phyloP scores from a whole-genome alignment of 345 rosid species.

The Acer saccharum region DNA sequence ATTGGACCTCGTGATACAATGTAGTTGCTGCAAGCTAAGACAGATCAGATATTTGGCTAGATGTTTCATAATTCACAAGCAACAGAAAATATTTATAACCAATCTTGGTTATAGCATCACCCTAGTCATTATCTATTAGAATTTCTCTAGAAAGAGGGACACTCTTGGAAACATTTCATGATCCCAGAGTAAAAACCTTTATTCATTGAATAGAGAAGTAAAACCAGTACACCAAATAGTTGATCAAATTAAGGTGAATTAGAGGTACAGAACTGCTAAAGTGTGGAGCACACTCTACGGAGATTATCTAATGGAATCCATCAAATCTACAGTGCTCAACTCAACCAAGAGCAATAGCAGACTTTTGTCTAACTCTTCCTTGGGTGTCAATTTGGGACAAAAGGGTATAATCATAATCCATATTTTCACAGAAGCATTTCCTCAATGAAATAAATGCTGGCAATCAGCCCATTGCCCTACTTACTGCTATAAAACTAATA shows the following conservation, averaged over 20 bases:
- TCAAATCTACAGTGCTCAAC: too few species aligned
- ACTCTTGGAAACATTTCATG: background rate
- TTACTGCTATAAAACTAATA: background rate
- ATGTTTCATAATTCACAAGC: background rate
- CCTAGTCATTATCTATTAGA: background rate
- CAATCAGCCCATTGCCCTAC: too few species aligned
- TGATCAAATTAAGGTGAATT: background rate
- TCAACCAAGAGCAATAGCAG: too few species aligned
- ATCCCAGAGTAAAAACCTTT: background rate
- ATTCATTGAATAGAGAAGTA: background rate
- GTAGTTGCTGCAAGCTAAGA: background rate
- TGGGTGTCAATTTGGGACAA: too few species aligned
- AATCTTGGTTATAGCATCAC: background rate
- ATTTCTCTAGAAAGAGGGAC: background rate
- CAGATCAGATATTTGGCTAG: background rate
- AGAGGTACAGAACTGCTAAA: background rate
- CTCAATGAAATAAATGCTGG: too few species aligned
- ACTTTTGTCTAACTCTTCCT: too few species aligned
- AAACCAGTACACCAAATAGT: background rate
- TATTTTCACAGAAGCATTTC: too few species aligned
- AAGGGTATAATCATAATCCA: too few species aligned
- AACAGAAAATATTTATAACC: too few species aligned
- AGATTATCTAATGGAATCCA: background rate
- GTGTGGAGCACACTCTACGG: background rate
- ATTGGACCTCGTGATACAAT: background rate